phyloP scores from a whole-genome alignment of 495 filamentous ascomycete species.

The Pyrenula aspistea region DNA sequence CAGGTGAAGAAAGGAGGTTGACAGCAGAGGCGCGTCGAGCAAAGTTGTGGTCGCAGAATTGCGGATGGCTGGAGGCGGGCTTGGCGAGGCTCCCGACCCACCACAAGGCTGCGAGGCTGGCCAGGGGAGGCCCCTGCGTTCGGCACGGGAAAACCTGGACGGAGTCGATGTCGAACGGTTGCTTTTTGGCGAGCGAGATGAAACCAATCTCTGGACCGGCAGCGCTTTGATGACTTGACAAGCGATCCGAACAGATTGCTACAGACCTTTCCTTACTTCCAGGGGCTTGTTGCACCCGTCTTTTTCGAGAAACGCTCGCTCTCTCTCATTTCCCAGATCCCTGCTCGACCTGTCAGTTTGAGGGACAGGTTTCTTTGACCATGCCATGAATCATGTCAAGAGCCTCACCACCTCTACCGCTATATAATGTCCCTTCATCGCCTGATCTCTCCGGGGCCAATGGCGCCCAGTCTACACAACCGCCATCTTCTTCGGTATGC shows the following conservation, averaged over 20 bases:
- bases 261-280: too few species aligned
- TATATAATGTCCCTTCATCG: slow-evolving; percentile 36
- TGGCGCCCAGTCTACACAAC: neutral
- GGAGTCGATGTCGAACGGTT: neutral
- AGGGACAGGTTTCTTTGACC: neutral
- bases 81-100: neutral
- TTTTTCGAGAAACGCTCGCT: too few species aligned
- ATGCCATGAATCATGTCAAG: slow-evolving; percentile 47
- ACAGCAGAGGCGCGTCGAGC: neutral
- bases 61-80: neutral
- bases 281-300: too few species aligned
- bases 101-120: too few species aligned
- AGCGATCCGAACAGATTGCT: neutral
- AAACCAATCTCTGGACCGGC: neutral
- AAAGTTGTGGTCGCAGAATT: neutral
- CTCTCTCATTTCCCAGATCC: too few species aligned
- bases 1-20: neutral
- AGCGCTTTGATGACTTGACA: neutral
- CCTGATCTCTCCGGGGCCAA: slow-evolving; percentile 20
- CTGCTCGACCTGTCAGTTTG: neutral
- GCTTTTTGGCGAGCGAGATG: neutral
- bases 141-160: neutral
- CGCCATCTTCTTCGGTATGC: neutral
- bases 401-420: slow-evolving; percentile 43
- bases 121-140: too few species aligned